Base-by-base conservation (phyloP, 495 filamentous ascomycete species). In the Xylaria flabelliformis region DNA sequence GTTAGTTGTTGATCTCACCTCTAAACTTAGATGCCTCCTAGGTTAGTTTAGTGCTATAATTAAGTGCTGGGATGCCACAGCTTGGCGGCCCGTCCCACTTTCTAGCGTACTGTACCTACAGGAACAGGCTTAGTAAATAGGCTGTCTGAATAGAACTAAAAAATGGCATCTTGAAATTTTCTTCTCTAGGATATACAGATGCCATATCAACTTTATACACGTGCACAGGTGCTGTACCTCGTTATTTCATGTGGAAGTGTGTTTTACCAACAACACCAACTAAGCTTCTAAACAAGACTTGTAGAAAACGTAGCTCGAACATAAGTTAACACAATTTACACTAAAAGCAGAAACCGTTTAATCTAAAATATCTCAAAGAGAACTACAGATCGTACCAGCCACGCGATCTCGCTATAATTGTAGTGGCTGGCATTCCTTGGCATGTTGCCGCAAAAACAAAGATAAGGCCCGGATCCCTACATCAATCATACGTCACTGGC, bases 401-500 rank as follows among this genome's bases (percentile, higher is more conserved):
- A 6, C 17, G 19, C 7, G 17, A 12, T 24, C 21, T 53, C 50
- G 1, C 39, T 50, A 10, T 55, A 50, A 19, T 50, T 48, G 50
- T 53, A 50, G 48, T 50, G n/a, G 19, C 21, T 50, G 48, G 9
- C 4, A 26, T 53, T 2, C 10, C n/a, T 32, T 34, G 26, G 26
- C 55, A 34, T 58, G 1, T 2, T 15, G 53, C 53, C 10, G 26
- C 15, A 32, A n/a, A 32, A n/a, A n/a, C 17, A 34, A 21, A 36
- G 12, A 61, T 61, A 61, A 29, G 24, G 4, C 12, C 32, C 17
- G 3, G 58, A 61, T 41, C 32, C 58, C 58, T 39, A 39, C 50
- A 55, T 56, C 48, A 56, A 42, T 12, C 32, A 34, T 67, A 51
- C 65, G 65, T 67, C 65, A 67, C 36, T 15, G 50, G 65, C 46